phyloP scores from a whole-genome alignment of 345 rosid genomes.

The Gossypium rotundifolium region DNA sequence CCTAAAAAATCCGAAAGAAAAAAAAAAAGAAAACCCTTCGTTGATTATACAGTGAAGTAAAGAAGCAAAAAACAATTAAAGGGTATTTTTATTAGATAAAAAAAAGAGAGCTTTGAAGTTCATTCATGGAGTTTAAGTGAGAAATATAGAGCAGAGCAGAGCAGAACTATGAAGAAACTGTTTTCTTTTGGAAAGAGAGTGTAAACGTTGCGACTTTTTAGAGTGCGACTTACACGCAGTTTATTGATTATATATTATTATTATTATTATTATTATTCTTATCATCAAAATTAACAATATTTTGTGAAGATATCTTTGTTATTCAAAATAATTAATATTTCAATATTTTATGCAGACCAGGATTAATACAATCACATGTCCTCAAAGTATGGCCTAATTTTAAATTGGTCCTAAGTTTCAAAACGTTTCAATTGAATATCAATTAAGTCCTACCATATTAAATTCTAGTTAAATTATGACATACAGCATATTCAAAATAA shows the following conservation, averaged over 20 bases:
- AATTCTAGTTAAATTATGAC: too few relatives aligned
- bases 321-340: too few relatives aligned
- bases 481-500: too few relatives aligned
- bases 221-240: not conserved
- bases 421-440: too few relatives aligned
- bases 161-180: not conserved
- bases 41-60: not conserved
- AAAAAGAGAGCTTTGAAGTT: not conserved
- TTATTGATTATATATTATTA: not conserved
- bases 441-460: too few relatives aligned
- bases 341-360: too few relatives aligned
- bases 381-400: too few relatives aligned
- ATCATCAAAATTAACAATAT: too few relatives aligned
- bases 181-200: not conserved
- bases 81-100: not conserved
- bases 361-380: too few relatives aligned
- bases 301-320: too few relatives aligned
- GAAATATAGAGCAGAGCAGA: not conserved
- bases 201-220: not conserved
- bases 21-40: not conserved
- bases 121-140: conserved; percentile 13
- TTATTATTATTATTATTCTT: too few relatives aligned
- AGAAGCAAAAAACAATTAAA: not conserved
- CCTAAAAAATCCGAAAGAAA: not conserved
- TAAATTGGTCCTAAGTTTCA: too few relatives aligned